Evolutionary conservation across 1,284 basidiomycete species (phyloP).

Genomic region (Heliocybe sulcata): DNA sequence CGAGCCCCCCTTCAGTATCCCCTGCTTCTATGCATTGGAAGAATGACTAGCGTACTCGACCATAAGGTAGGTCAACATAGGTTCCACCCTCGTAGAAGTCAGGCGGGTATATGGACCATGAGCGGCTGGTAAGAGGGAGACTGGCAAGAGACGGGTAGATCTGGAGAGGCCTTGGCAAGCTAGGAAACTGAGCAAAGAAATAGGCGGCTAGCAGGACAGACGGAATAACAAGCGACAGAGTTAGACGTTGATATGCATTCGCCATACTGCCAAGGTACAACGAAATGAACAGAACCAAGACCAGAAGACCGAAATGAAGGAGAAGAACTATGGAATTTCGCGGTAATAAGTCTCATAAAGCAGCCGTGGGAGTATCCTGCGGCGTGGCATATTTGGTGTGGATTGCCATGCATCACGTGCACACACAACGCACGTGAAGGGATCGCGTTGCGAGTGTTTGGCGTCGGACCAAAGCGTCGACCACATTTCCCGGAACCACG

Average conservation of each 20-base stretch:
- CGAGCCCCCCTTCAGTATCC: slow-evolving; percentile 9
- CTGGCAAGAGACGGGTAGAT: slow-evolving; percentile 53
- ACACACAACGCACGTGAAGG: slow-evolving; percentile 15
- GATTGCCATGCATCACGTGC: background rate
- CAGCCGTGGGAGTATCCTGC: background rate
- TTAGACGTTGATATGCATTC: slow-evolving; percentile 39
- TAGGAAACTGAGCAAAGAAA: slow-evolving; percentile 56
- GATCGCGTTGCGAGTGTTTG: slow-evolving; percentile 13
- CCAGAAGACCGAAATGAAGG: slow-evolving; percentile 4
- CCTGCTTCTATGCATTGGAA: slow-evolving; percentile 3
- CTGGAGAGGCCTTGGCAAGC: slow-evolving; percentile 37
- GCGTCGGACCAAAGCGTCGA: background rate
- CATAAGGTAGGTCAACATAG: slow-evolving; percentile 58
- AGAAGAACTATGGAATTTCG: background rate
- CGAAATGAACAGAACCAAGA: background rate
- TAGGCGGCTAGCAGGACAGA: slow-evolving; percentile 51
- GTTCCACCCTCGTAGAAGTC: slow-evolving; percentile 57
- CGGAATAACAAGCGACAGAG: slow-evolving; percentile 48
- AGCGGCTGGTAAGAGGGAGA: slow-evolving; percentile 41
- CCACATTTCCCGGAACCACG: background rate
- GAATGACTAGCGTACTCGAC: slow-evolving; percentile 33
- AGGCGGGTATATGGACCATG: slow-evolving; percentile 67
- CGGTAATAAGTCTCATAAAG: too few relatives aligned
- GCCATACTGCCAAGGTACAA: slow-evolving; percentile 13
- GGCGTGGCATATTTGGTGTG: background rate